Evolutionary conservation across 768 basidiomycete genomes (phyloP), one percentile per base, ranked within the genome.

Genomic region (Phlegmacium glaucopus): DNA sequence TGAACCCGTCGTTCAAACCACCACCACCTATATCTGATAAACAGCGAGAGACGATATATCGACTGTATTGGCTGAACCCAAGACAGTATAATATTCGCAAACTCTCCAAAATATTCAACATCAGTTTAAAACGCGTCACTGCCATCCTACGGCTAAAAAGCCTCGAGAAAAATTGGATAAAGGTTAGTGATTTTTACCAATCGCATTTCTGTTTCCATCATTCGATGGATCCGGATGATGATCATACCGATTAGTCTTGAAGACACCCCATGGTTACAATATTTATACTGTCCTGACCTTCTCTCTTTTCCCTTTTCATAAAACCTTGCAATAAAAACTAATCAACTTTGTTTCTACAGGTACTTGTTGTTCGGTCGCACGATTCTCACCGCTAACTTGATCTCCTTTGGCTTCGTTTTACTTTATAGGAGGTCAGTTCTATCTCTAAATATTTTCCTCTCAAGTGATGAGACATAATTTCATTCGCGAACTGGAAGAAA

Each of bases 241-340:
- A 47, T 50, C 79, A 70, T 67, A 66, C 68, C 85, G 92, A 94
- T 94, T 94, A 94, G 90, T 94, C 90, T 91, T 91, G 66, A 85
- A 90, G 90, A 90, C 85, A 59, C 52, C 53, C 52, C 69, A 79
- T 89, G 88, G 86, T 90, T 89, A 80, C 71, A 80, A 62, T 57
- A 50, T 47, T 50, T 47, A 48, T 58, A 59, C 51, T 55, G 57
- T 46, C 48, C 58, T 65, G 59, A 62, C 42, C 6, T 34, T n/a
- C 47, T 54, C 48, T 26, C 32, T 37, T 51, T 43, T 42, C 28
- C 37, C 44, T 12, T 54, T 28, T 47, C 22, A 53, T 44, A 17
- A 35, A 39, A 42, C 45, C 49, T 15, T 37, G 50, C 43, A 44
- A 57, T 60, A 17, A 26, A 39, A 9, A 25, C 52, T 56, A 41